phyloP scores from a whole-genome alignment of 2,329 filamentous ascomycete genomes.

The Periconia macrospinosa region DNA sequence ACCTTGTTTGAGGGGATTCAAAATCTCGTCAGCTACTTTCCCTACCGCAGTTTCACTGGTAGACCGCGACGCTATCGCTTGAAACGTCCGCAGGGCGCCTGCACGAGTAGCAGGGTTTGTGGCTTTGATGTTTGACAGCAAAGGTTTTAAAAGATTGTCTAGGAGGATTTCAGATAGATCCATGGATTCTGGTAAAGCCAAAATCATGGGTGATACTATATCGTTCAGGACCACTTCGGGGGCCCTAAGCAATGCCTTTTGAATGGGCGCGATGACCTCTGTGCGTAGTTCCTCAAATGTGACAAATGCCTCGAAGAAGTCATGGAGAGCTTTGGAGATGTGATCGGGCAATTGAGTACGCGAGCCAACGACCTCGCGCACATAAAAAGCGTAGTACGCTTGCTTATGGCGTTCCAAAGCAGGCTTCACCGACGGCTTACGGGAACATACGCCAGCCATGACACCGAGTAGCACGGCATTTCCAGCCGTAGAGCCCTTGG shows the following conservation, averaged over 20 bases:
- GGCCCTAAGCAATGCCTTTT: slow-evolving; percentile 85
- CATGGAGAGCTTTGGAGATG: slow-evolving; percentile 70
- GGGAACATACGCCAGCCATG: slow-evolving; percentile 81
- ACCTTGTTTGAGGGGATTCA: slow-evolving; percentile 76
- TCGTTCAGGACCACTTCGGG: slow-evolving; percentile 87
- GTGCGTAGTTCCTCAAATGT: slow-evolving; percentile 73
- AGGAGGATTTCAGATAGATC: slow-evolving; percentile 78
- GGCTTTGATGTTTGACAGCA: slow-evolving; percentile 90
- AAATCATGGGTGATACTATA: slow-evolving; percentile 72
- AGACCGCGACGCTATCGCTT: slow-evolving; percentile 66
- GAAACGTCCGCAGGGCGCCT: slow-evolving; percentile 75
- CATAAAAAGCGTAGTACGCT: slow-evolving; percentile 79
- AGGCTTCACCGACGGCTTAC: slow-evolving; percentile 65
- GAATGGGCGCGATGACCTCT: slow-evolving; percentile 77
- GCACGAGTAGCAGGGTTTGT: slow-evolving; percentile 77
- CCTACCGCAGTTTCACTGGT: slow-evolving; percentile 61
- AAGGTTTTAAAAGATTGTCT: slow-evolving; percentile 76
- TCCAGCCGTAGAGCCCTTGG: slow-evolving; percentile 68
- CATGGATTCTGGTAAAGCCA: slow-evolving; percentile 67
- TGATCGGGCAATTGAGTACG: slow-evolving; percentile 70
- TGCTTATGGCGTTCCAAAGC: slow-evolving; percentile 68
- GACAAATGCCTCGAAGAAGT: slow-evolving; percentile 81
- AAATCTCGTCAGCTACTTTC: slow-evolving; percentile 75
- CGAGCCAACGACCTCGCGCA: slow-evolving; percentile 81
- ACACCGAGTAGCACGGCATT: slow-evolving; percentile 81